Base-by-base conservation (phyloP, 768 basidiomycete species). In the Chiua virens region DNA sequence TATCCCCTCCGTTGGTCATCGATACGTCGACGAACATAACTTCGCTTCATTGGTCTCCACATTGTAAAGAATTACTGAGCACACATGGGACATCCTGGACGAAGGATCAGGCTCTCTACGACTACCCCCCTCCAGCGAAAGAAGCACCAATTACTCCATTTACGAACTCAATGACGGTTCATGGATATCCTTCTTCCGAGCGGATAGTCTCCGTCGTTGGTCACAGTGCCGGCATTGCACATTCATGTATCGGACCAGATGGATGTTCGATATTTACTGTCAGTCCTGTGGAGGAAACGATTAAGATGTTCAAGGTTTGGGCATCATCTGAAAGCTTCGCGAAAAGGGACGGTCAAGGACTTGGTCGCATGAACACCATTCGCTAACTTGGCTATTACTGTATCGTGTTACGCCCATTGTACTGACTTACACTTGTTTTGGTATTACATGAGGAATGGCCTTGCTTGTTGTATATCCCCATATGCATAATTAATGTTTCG, bases 21-120 rank as follows among this genome's bases (percentile, higher is more conserved):
- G 44, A 61, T 34, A 63, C 72, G 18, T 66, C 71, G 45, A 78
- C 81, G 14, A 81, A 79, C 63, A 75, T 85, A 46, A 84, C 81
- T 43, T 84, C 79, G 17, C 73, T 83, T 47, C 75, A 79, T 54
- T 88, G 81, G 73, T 89, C 90, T 15, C 81, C 85, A 5, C 86
- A 92, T 54, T 84, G 85, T 61, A 91, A 90, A 57, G 93, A 96
- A 61, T 69, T 97, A 32, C 69, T 96, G n/a, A 89, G 83, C 38
- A 89, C 90, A 3, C 89, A 93, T 59, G 90, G 71, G 50, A 64
- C 65, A 44, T 61, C 53, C 27, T 69, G 70, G 68, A 53, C 53
- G 10, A 53, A 40, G 34, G 51, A 58, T 30, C 69, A 69, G 39
- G 34, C 38, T 15, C 34, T 57, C 21, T 51, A 56, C 9, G 59